These are phyloP conservation scores for Sclerotinia spermophila DNA, from an alignment of 2,329 filamentous ascomycete species.

Conservation along the genomic window DNA sequence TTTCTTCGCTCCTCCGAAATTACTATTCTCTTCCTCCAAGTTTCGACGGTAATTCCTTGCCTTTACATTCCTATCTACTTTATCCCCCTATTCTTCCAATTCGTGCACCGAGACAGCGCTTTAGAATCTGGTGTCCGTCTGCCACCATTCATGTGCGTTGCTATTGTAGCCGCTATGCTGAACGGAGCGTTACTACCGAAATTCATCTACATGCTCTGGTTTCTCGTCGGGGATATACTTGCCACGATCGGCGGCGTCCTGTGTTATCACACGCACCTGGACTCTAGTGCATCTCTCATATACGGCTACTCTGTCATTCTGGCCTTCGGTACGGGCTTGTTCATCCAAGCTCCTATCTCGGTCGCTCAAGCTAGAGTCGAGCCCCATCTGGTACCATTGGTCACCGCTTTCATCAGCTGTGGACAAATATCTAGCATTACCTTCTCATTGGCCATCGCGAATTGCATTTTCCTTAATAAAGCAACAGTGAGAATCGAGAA, in stretches of 20 bases:
- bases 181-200: background rate
- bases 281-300: background rate
- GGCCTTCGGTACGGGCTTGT: constrained; percentile 40
- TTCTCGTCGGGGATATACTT: background rate
- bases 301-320: constrained; percentile 22
- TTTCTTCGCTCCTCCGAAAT: background rate
- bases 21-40: background rate
- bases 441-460: constrained; percentile 38
- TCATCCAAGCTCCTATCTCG: constrained; percentile 37
- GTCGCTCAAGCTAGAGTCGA: constrained; percentile 38
- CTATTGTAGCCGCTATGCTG: constrained; percentile 23
- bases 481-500: constrained; percentile 30
- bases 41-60: constrained; percentile 23
- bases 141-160: constrained; percentile 31
- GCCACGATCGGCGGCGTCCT: background rate
- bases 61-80: constrained; percentile 27
- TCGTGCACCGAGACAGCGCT: constrained; percentile 46
- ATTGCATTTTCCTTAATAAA: constrained; percentile 38
- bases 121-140: constrained; percentile 41
- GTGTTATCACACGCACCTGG: background rate
- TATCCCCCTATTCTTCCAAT: constrained; percentile 47
- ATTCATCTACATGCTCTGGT: background rate
- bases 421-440: constrained; percentile 37
- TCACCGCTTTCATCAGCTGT: constrained; percentile 37
- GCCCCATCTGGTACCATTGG: constrained; percentile 31